These are phyloP conservation scores for Scedosporium boydii DNA, from an alignment of 2,329 filamentous ascomycete genomes.

Conservation along the genomic window DNA sequence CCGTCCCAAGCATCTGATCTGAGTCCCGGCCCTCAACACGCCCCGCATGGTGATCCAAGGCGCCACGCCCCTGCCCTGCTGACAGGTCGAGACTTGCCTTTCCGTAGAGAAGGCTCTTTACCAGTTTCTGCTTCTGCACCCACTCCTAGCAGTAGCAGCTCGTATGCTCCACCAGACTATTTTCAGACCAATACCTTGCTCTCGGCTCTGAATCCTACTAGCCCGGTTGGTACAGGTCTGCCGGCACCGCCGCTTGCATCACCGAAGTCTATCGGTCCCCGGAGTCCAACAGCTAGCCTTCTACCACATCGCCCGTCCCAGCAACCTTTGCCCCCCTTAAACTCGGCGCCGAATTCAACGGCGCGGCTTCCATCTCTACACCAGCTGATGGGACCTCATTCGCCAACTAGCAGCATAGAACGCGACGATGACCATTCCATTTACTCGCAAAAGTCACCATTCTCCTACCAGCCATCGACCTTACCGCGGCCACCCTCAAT, in stretches of 20 bases:
- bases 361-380: neutral
- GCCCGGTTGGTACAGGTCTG: neutral
- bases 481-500: conserved; percentile 22
- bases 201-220: neutral
- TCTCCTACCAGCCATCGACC: conserved; percentile 26
- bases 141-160: neutral
- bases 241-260: neutral
- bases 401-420: neutral
- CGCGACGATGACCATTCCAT: neutral
- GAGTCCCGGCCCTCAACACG: neutral
- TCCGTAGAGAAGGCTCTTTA: neutral
- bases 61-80: neutral
- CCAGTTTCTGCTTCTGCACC: neutral
- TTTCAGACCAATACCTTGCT: neutral
- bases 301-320: neutral
- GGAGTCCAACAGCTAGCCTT: neutral
- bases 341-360: neutral
- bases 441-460: conserved; percentile 20
- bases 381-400: neutral
- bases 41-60: neutral
- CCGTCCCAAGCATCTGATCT: neutral
- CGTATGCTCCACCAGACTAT: neutral
- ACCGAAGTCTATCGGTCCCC: neutral
- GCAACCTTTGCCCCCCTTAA: neutral
- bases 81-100: neutral